These are phyloP conservation scores for Eucalyptus guilfoylei DNA, from an alignment of 345 rosid species.

Conservation along the genomic window DNA sequence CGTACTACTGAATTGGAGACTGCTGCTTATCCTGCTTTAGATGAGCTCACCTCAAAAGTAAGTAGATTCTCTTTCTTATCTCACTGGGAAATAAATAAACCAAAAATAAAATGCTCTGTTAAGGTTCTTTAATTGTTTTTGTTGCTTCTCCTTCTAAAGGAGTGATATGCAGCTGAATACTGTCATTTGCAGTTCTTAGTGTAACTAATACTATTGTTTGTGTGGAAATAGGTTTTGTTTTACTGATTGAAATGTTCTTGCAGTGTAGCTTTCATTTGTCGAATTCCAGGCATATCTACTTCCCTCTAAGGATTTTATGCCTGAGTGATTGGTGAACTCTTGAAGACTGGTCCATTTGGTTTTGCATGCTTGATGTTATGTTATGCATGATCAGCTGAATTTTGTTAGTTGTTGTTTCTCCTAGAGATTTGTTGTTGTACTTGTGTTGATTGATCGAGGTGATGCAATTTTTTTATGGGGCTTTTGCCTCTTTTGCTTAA, in stretches of 20 bases:
- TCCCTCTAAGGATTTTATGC: background rate
- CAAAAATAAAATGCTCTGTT: background rate
- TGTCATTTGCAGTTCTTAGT: background rate
- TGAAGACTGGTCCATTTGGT: background rate
- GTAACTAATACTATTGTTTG: background rate
- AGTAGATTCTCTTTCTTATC: background rate
- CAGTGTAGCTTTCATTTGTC: background rate
- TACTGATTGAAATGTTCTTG: background rate
- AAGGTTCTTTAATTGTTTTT: background rate
- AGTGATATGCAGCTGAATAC: background rate
- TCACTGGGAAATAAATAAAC: background rate
- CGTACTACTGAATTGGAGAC: slow-evolving; percentile 83
- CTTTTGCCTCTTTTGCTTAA: background rate
- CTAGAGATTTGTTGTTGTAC: background rate
- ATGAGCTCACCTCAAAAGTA: slow-evolving; percentile 89
- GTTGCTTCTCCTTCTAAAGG: background rate
- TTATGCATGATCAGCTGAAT: background rate
- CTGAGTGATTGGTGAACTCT: background rate
- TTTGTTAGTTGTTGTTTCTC: background rate
- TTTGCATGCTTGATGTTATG: background rate
- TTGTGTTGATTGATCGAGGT: background rate
- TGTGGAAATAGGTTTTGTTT: background rate
- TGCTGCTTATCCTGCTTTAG: slow-evolving; percentile 94
- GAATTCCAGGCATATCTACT: background rate
- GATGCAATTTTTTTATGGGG: background rate